Percentiles rank a stretch among this genome's conserved stretches.
These are phyloP conservation scores for Aspergillus alliaceus DNA, from an alignment of 2,329 filamentous ascomycete genomes.

Conservation along the genomic window DNA sequence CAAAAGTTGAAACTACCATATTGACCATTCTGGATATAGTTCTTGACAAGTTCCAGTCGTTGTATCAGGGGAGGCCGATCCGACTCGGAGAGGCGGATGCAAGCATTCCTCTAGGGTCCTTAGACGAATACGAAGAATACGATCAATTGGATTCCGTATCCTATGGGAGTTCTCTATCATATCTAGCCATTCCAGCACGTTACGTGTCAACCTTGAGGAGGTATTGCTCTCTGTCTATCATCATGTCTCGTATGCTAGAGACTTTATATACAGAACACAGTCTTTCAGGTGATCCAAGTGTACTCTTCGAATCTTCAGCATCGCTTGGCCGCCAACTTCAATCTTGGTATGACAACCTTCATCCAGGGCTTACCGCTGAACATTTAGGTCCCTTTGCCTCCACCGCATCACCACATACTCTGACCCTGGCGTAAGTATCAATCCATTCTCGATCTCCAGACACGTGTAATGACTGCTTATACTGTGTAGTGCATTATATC, in stretches of 20 bases:
- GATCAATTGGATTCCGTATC: background rate
- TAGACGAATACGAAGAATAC: conserved; percentile 4
- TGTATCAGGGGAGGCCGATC: conserved; percentile 2
- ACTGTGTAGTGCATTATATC: background rate
- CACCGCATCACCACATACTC: background rate
- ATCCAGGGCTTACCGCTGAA: background rate
- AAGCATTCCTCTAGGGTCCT: background rate
- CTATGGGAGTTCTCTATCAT: background rate
- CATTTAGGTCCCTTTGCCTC: background rate
- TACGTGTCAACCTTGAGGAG: background rate
- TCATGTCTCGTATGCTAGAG: background rate
- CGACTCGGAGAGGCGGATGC: background rate
- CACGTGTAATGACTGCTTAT: background rate
- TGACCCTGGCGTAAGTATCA: background rate
- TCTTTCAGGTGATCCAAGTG: background rate
- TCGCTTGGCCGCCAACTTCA: background rate
- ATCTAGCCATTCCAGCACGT: background rate
- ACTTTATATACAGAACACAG: conserved; percentile 1
- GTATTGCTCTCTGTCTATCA: background rate
- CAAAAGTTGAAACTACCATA: too few relatives aligned
- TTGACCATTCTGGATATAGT: background rate
- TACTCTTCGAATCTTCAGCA: background rate
- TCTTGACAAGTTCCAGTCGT: conserved; percentile 40
- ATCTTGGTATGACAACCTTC: background rate
- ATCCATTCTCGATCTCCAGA: too few relatives aligned